Percentiles rank a stretch among this genome's conserved stretches.
These are phyloP conservation scores for Euphorbia tirucalli DNA, from an alignment of 345 rosid species.

Conservation along the genomic window DNA sequence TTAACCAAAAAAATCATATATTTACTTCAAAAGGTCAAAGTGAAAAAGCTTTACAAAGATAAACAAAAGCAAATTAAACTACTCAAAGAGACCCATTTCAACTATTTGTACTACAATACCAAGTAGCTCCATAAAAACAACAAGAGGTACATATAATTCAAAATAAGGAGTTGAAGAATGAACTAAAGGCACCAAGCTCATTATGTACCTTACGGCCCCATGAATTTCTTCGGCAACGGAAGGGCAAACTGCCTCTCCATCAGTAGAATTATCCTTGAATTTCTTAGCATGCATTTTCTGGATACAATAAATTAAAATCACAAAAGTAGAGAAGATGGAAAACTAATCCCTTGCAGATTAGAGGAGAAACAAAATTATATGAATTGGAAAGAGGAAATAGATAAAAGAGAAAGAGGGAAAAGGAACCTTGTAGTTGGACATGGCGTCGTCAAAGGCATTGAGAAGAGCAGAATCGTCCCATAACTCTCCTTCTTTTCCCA, in stretches of 20 bases:
- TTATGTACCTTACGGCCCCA: constrained; percentile 23
- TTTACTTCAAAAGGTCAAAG: background rate
- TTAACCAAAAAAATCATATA: background rate
- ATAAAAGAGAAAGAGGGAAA: background rate
- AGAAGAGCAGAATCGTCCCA: constrained; percentile 68
- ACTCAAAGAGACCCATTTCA: background rate
- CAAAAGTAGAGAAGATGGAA: background rate
- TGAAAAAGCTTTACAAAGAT: background rate
- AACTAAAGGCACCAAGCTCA: background rate
- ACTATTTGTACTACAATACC: background rate
- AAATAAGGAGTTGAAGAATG: background rate
- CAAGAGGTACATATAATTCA: background rate
- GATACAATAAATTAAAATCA: background rate
- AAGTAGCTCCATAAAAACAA: background rate
- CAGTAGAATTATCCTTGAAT: constrained; percentile 15
- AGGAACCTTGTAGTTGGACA: constrained; percentile 52
- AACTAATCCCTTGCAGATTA: background rate
- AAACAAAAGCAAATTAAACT: background rate
- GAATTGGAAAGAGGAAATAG: background rate
- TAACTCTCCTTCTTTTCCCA: constrained; percentile 49
- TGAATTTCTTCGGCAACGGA: too few relatives aligned
- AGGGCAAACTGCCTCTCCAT: too few relatives aligned
- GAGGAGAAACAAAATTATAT: background rate
- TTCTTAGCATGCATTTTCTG: constrained; percentile 45
- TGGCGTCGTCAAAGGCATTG: constrained; percentile 60